Conservation (phyloP, 192 early-diverging fungal genomes). For the Coemansia sp. region DNA sequence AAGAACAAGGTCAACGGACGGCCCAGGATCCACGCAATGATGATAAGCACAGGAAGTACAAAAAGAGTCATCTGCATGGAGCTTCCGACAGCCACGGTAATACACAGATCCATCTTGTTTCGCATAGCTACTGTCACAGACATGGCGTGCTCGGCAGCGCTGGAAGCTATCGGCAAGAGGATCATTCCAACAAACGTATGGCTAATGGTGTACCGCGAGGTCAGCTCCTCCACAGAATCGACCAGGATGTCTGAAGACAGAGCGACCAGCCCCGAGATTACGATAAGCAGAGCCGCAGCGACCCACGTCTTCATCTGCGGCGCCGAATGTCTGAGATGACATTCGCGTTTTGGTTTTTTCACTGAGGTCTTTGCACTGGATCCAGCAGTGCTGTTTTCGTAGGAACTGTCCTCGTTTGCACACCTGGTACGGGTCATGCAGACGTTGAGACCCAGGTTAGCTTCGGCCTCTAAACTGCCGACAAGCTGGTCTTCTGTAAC, state of each 20-base stretch:
- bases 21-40: slow-evolving; percentile 80
- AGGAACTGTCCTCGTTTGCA: background rate
- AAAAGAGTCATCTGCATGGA: slow-evolving; percentile 88
- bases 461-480: background rate
- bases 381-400: slow-evolving; percentile 1
- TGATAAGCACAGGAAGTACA: slow-evolving; percentile 70
- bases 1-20: slow-evolving; percentile 80
- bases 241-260: slow-evolving; percentile 82
- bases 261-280: slow-evolving; percentile 69
- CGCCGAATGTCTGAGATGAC: slow-evolving; percentile 26
- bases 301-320: slow-evolving; percentile 63
- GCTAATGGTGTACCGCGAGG: slow-evolving; percentile 65
- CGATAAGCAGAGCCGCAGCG: slow-evolving; percentile 61
- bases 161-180: slow-evolving; percentile 87
- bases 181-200: slow-evolving; percentile 92
- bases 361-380: background rate
- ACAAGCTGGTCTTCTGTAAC: background rate
- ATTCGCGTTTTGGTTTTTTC: slow-evolving; percentile 5
- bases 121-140: slow-evolving; percentile 83
- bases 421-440: background rate
- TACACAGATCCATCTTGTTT: slow-evolving; percentile 85
- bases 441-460: slow-evolving; percentile 3
- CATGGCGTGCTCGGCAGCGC: slow-evolving; percentile 84
- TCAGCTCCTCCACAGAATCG: slow-evolving; percentile 58
- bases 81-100: slow-evolving; percentile 77